Percentiles rank a stretch among this genome's conserved stretches.
Conservation (phyloP, 2,329 filamentous ascomycete genomes). For the Exophiala lecanii-corni region DNA sequence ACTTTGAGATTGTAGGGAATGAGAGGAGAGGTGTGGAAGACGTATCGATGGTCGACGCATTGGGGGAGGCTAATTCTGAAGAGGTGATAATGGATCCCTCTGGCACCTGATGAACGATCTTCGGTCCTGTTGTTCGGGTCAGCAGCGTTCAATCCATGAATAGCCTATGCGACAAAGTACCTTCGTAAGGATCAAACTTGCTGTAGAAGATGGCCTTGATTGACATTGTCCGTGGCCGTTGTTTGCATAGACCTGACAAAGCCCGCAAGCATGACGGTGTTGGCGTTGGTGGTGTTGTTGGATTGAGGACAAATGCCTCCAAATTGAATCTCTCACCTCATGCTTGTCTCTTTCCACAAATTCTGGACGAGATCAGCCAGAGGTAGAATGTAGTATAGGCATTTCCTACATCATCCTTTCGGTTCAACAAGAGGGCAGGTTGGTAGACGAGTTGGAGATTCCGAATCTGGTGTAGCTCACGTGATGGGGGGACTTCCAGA, state of each 20-base stretch:
- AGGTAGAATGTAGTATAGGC: too few species aligned
- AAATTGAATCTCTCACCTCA: neutral
- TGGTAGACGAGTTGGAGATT: too few species aligned
- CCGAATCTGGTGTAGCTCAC: too few species aligned
- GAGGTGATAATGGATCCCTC: slow-evolving; percentile 52
- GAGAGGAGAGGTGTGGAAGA: slow-evolving; percentile 62
- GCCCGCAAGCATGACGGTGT: neutral
- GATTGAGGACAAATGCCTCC: neutral
- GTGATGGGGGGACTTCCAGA: too few species aligned
- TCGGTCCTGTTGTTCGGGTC: slow-evolving; percentile 45
- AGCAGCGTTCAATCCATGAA: slow-evolving; percentile 1
- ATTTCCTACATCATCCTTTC: too few species aligned
- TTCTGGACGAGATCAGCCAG: too few species aligned
- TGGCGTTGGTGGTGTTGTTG: neutral
- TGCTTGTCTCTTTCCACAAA: too few species aligned
- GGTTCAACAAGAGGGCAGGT: too few species aligned
- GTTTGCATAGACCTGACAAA: neutral
- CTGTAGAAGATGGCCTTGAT: slow-evolving; percentile 64
- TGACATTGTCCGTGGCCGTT: slow-evolving; percentile 35
- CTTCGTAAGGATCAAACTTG: slow-evolving; percentile 59
- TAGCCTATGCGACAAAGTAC: slow-evolving; percentile 29
- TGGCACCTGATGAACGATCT: slow-evolving; percentile 61
- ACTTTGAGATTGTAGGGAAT: slow-evolving; percentile 81
- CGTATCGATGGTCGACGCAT: slow-evolving; percentile 5
- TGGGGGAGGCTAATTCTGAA: slow-evolving; percentile 38